Percentiles rank a stretch among this genome's conserved stretches.
Conservation (phyloP, 805 yeast genomes). For the Kluyveromyces aestuarii region DNA sequence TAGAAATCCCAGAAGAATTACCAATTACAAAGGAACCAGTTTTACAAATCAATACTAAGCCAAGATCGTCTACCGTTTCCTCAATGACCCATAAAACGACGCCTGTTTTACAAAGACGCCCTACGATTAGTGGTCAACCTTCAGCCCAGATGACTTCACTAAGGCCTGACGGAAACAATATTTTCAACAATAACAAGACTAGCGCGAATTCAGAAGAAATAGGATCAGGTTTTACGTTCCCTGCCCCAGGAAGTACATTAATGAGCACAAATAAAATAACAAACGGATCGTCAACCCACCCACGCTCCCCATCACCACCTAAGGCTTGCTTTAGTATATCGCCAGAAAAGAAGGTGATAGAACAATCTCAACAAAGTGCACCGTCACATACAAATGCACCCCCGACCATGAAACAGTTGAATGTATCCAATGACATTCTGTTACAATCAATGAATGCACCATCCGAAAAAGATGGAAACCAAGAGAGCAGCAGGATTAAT, state of each 20-base stretch:
- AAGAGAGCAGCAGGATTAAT: constrained; percentile 20
- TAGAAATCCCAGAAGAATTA: constrained; percentile 52
- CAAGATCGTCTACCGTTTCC: constrained; percentile 28
- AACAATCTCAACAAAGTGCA: constrained; percentile 22
- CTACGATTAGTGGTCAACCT: constrained; percentile 21
- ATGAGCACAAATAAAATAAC: neutral
- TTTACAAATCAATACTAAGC: constrained; percentile 27
- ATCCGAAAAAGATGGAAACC: constrained; percentile 7
- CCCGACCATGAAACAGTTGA: constrained; percentile 32
- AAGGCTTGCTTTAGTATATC: constrained; percentile 10
- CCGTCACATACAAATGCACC: constrained; percentile 28
- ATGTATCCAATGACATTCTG: constrained; percentile 12
- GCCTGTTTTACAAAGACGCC: constrained; percentile 20
- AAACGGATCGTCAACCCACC: constrained; percentile 3
- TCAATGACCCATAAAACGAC: constrained; percentile 16
- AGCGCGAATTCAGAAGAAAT: neutral
- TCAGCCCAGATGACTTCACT: constrained; percentile 2
- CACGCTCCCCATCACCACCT: constrained; percentile 42
- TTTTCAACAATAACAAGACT: neutral
- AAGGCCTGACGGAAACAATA: neutral
- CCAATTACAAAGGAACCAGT: constrained; percentile 18
- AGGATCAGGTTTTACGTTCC: neutral
- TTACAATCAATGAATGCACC: constrained; percentile 27
- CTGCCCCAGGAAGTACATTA: neutral
- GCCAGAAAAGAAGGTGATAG: constrained; percentile 10